Conservation (phyloP, 2,329 filamentous ascomycete species). For the Verticillium nonalfalfae region DNA sequence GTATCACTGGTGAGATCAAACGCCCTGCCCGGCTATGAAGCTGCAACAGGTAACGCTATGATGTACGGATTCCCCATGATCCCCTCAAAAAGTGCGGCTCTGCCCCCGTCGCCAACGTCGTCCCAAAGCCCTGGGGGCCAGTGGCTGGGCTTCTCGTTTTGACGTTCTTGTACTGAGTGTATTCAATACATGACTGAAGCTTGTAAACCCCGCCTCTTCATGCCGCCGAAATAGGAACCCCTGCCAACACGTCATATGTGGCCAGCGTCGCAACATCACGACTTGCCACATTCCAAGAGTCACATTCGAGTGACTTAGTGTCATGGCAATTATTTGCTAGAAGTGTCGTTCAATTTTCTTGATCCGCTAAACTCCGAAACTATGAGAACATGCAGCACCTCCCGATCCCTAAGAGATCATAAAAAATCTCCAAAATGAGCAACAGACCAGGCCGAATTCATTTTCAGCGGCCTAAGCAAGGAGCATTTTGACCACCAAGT, state of each 20-base stretch:
- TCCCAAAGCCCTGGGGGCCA: not conserved
- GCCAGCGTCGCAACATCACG: not conserved
- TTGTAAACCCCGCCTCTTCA: not conserved
- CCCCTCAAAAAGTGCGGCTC: slow-evolving; percentile 1
- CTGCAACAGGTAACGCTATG: not conserved
- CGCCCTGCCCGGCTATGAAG: not conserved
- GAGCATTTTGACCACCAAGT: not conserved
- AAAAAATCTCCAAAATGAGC: not conserved
- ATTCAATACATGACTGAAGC: not conserved
- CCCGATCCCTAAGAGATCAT: not conserved
- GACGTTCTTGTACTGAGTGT: not conserved
- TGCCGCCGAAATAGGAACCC: not conserved
- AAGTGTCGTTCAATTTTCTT: not conserved
- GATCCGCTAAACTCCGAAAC: not conserved
- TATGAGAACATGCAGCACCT: not conserved
- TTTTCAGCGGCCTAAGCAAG: not conserved
- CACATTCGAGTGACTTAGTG: not conserved
- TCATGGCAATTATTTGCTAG: too few species aligned
- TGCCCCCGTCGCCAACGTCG: not conserved
- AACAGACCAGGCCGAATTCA: not conserved
- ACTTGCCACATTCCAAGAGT: not conserved
- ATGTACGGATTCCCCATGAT: not conserved
- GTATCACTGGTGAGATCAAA: slow-evolving; percentile 1
- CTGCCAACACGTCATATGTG: not conserved
- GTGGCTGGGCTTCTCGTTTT: not conserved